Conservation (phyloP, 306 rosid genomes). For the Cajanus cajan region DNA sequence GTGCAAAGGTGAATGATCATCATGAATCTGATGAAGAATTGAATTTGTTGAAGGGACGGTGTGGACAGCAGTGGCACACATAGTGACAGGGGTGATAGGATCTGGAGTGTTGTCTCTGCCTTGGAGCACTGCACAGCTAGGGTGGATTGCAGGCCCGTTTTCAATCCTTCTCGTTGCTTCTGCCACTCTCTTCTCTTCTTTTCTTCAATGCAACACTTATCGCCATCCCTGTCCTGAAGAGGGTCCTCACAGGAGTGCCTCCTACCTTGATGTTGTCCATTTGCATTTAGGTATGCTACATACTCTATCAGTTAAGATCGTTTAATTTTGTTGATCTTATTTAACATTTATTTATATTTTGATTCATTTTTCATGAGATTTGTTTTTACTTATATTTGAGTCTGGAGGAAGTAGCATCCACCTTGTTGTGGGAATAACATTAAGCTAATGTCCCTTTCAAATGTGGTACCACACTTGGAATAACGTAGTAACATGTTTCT, state of each 20-base stretch:
- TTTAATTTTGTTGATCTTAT: too few species aligned
- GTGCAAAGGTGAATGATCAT: neutral
- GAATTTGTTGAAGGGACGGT: constrained; percentile 32
- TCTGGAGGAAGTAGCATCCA: too few species aligned
- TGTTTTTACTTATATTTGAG: too few species aligned
- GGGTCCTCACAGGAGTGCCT: constrained; percentile 41
- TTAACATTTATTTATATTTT: too few species aligned
- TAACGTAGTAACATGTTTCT: too few species aligned
- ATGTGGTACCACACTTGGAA: neutral
- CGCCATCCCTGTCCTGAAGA: constrained; percentile 46
- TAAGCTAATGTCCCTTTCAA: neutral
- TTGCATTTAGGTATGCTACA: constrained; percentile 34
- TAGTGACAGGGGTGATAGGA: constrained; percentile 62
- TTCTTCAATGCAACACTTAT: constrained; percentile 47
- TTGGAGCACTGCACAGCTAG: constrained; percentile 60
- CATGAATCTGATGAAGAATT: neutral
- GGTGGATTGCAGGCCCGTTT: constrained; percentile 56
- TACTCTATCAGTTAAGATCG: too few species aligned
- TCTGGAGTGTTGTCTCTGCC: constrained; percentile 55
- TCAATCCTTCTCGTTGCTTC: constrained; percentile 42
- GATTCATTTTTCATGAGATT: too few species aligned
- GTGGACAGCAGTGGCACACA: constrained; percentile 61
- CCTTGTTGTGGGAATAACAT: too few species aligned
- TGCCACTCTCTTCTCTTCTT: constrained; percentile 42
- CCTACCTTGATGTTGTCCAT: constrained; percentile 46